These are phyloP conservation scores for Plectosphaerella cucumerina DNA, from an alignment of 2,329 filamentous ascomycete genomes.

Conservation along the genomic window DNA sequence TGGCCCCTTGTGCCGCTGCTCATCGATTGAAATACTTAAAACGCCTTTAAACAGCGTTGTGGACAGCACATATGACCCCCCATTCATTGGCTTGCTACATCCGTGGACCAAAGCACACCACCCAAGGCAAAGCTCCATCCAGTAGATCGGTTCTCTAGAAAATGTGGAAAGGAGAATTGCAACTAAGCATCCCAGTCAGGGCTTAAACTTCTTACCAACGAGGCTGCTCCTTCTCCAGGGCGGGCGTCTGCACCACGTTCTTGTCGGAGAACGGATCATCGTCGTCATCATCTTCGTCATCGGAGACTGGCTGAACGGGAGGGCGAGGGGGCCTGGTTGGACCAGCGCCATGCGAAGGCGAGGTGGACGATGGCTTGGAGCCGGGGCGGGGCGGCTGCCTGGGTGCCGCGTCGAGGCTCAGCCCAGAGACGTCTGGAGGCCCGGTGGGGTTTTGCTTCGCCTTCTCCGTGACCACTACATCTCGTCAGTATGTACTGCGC, in stretches of 20 bases:
- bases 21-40: too few species aligned
- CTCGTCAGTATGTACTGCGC: constrained; percentile 15
- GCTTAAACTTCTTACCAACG: constrained; percentile 2
- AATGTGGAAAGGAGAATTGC: too few species aligned
- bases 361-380: constrained; percentile 46
- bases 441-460: constrained; percentile 42
- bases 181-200: too few species aligned
- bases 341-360: constrained; percentile 33
- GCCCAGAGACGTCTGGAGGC: constrained; percentile 37
- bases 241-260: constrained; percentile 53
- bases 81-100: too few species aligned
- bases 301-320: constrained; percentile 34
- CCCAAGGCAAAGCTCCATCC: too few species aligned
- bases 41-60: too few species aligned
- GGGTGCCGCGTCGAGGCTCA: constrained; percentile 35
- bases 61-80: too few species aligned
- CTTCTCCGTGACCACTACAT: constrained; percentile 48
- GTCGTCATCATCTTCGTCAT: constrained; percentile 69
- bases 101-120: too few species aligned
- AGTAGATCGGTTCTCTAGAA: too few species aligned
- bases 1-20: too few species aligned
- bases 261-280: constrained; percentile 83
- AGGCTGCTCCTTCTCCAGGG: constrained; percentile 8
- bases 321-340: constrained; percentile 30
- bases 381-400: constrained; percentile 44